Percentiles rank a stretch among this genome's conserved stretches.
These are phyloP conservation scores for Eucalyptus tenuipes DNA, from an alignment of 345 rosid genomes.

Conservation along the genomic window DNA sequence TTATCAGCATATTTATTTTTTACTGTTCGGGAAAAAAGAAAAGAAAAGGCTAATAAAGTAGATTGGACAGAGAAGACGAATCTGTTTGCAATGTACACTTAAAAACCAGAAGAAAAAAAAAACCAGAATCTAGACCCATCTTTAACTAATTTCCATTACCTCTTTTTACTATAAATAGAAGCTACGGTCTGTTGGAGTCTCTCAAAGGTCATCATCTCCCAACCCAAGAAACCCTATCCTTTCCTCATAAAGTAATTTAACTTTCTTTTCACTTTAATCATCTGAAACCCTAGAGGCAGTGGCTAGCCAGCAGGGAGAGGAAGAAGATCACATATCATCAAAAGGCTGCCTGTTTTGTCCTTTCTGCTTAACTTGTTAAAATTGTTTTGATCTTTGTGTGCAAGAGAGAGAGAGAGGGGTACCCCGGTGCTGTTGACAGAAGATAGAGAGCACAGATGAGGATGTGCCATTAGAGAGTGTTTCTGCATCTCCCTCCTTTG, in stretches of 20 bases:
- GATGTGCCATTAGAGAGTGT: conserved; percentile 24
- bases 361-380: background rate
- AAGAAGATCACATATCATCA: background rate
- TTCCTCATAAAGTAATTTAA: background rate
- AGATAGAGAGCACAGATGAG: conserved; percentile 99
- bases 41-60: background rate
- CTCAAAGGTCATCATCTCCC: background rate
- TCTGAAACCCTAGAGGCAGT: background rate
- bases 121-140: background rate
- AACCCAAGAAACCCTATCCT: background rate
- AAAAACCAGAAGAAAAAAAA: background rate
- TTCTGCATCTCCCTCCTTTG: conserved; percentile 56
- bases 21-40: background rate
- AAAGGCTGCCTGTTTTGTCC: background rate
- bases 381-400: background rate
- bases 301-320: background rate
- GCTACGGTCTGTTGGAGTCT: background rate
- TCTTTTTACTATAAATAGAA: background rate
- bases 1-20: background rate
- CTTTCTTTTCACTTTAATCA: background rate
- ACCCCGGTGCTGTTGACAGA: conserved; percentile 67
- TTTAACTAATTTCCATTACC: background rate
- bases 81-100: background rate
- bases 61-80: background rate
- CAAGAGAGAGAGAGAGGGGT: background rate